Conservation (phyloP, 768 basidiomycete species). For the Boletus reticuloceps region DNA sequence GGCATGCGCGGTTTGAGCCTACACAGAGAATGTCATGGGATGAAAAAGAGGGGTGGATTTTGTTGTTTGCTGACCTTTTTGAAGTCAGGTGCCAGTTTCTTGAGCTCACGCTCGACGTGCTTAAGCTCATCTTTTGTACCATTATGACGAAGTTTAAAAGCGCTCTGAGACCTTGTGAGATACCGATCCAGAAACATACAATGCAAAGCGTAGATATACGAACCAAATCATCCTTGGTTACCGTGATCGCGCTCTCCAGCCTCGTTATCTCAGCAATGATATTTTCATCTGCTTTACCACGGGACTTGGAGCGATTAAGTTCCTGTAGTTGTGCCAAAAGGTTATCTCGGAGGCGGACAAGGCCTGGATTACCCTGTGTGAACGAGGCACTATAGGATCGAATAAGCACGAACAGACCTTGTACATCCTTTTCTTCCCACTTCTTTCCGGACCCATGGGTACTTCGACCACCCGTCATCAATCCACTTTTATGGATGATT, state of each 20-base stretch:
- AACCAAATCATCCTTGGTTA: slow-evolving; percentile 84
- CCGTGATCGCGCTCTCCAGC: slow-evolving; percentile 70
- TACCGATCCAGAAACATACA: neutral
- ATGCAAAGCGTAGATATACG: slow-evolving; percentile 18
- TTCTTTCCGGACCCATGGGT: slow-evolving; percentile 74
- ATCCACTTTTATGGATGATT: slow-evolving; percentile 93
- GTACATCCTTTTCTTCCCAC: slow-evolving; percentile 93
- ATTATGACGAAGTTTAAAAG: slow-evolving; percentile 68
- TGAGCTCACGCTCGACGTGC: slow-evolving; percentile 70
- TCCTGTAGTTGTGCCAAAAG: slow-evolving; percentile 77
- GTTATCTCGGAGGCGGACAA: slow-evolving; percentile 63
- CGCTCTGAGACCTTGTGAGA: slow-evolving; percentile 47
- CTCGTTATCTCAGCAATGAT: slow-evolving; percentile 74
- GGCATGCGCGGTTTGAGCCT: slow-evolving; percentile 56
- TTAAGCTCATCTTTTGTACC: slow-evolving; percentile 85
- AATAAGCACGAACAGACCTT: slow-evolving; percentile 47
- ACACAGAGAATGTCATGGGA: neutral
- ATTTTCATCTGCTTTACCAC: slow-evolving; percentile 80
- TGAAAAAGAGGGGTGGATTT: neutral
- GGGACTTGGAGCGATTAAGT: slow-evolving; percentile 78
- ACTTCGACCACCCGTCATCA: slow-evolving; percentile 94
- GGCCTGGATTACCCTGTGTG: slow-evolving; percentile 28
- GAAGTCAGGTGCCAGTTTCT: slow-evolving; percentile 62
- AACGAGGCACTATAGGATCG: slow-evolving; percentile 25
- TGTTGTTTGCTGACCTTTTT: slow-evolving; percentile 52